Conservation (phyloP, 768 basidiomycete genomes). For the Mycena rosella region DNA sequence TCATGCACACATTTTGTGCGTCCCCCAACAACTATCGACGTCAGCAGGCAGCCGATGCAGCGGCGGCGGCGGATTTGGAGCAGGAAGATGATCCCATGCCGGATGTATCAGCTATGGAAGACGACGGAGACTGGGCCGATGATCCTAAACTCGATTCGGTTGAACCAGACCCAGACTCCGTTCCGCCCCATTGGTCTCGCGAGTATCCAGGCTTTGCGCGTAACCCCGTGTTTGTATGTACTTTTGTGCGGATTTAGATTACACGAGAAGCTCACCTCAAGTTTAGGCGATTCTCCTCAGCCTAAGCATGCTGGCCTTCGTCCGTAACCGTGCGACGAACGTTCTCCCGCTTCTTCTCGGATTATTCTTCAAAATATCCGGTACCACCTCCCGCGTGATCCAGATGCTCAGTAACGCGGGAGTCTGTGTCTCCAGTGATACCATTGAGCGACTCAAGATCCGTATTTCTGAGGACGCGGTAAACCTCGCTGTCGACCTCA, state of each 20-base stretch:
- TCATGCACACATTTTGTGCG: constrained; percentile 14
- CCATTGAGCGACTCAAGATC: constrained; percentile 45
- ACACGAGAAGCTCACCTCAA: neutral
- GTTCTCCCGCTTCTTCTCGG: constrained; percentile 43
- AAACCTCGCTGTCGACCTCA: constrained; percentile 39
- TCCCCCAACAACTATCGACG: constrained; percentile 8
- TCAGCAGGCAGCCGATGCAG: neutral
- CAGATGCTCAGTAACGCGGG: constrained; percentile 44
- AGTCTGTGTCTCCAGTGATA: constrained; percentile 41
- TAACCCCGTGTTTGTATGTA: constrained; percentile 38
- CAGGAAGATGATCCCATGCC: neutral
- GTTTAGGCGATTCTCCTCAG: constrained; percentile 28
- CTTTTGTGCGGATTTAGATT: neutral
- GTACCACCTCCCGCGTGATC: constrained; percentile 45
- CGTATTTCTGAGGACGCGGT: constrained; percentile 42
- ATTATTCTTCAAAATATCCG: constrained; percentile 46
- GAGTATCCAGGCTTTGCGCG: constrained; percentile 35
- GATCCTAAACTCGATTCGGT: constrained; percentile 6
- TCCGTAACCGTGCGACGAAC: constrained; percentile 45
- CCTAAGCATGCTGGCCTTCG: constrained; percentile 41
- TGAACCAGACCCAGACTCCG: constrained; percentile 1
- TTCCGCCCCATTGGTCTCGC: neutral
- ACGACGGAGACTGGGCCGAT: constrained; percentile 18
- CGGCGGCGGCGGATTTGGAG: neutral
- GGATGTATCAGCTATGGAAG: neutral